Conservation (phyloP, 177 flowering plant genomes). For the Tripterygium wilfordii region DNA sequence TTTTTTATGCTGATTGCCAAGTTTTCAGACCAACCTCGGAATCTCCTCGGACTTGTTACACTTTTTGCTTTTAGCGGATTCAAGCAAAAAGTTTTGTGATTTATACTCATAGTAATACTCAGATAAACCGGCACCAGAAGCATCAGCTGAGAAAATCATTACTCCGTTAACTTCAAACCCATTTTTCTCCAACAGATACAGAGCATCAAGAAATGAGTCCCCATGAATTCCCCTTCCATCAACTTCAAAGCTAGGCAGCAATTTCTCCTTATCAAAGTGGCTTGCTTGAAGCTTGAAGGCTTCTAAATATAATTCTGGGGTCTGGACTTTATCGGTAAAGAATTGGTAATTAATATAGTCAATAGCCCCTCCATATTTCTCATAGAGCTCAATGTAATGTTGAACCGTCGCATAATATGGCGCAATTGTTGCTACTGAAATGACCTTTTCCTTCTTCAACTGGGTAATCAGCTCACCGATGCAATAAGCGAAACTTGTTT, state of each 20-base stretch:
- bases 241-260: constrained; percentile 59
- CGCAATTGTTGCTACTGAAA: constrained; percentile 57
- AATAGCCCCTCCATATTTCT: constrained; percentile 34
- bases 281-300: constrained; percentile 30
- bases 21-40: no score
- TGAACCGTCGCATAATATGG: constrained; percentile 33
- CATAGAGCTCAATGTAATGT: constrained; percentile 41
- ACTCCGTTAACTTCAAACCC: constrained; percentile 49
- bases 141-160: constrained; percentile 75
- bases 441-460: constrained; percentile 46
- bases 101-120: constrained; percentile 43
- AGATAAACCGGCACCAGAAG: constrained; percentile 29
- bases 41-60: no score
- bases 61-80: constrained; percentile 28
- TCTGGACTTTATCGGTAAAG: constrained; percentile 51
- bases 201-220: constrained; percentile 52
- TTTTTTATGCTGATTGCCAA: no score
- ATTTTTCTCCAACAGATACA: constrained; percentile 37
- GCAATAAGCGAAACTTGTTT: constrained; percentile 46
- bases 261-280: constrained; percentile 34
- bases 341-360: constrained; percentile 64
- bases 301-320: constrained; percentile 31
- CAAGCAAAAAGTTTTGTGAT: constrained; percentile 56
- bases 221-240: constrained; percentile 76
- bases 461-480: constrained; percentile 54